Base-by-base conservation (phyloP, 2,329 filamentous ascomycete species). In the Fonsecaea erecta region DNA sequence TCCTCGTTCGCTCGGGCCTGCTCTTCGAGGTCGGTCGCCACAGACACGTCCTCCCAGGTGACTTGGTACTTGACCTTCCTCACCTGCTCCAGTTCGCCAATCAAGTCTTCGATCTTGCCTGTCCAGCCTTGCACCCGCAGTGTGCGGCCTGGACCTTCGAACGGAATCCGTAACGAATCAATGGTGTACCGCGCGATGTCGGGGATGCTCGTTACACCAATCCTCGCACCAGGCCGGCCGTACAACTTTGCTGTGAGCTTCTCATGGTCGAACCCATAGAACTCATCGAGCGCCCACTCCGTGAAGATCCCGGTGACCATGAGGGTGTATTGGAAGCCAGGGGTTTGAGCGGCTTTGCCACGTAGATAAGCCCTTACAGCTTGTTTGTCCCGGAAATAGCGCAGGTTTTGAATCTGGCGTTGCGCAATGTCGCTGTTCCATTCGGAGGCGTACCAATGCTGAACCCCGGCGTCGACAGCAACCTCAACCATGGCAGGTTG, bases 381-480 rank as follows among this genome's bases (percentile, higher is more conserved):
- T 37, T 60, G 62, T 18, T 64, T 64, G 55, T 64, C 62, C 3
- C 62, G 55, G 34, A 60, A 64, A 28, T 64, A 64, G 21, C 62
- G 62, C 62, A 55, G 46, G 16, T 55, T 35, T 12, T 64, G 55
- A 35, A 64, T 64, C 55, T 64, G 32, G 18, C 16, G 34, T 37
- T 64, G 62, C 14, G 62, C 24, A n/a, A 60, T 60, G 14, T 60
- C 55, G 62, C 62, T 64, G 37, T 64, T 63, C 61, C 62, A 64
- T 48, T 80, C 77, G 48, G 76, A 78, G 18, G 77, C 77, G 52
- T 77, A 76, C 70, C 77, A 80, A 24, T 77, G 75, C 66, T 77
- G 78, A 32, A 80, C 77, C 3, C 77, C 76, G 18, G 77, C 78
- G 30, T 65, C 62, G 55, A 80, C 71, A 6, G 74, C 70, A 55